Percentiles rank a stretch among this genome's conserved stretches.
Evolutionary conservation across 345 rosid genomes (phyloP).

Genomic region (Salix viminalis): DNA sequence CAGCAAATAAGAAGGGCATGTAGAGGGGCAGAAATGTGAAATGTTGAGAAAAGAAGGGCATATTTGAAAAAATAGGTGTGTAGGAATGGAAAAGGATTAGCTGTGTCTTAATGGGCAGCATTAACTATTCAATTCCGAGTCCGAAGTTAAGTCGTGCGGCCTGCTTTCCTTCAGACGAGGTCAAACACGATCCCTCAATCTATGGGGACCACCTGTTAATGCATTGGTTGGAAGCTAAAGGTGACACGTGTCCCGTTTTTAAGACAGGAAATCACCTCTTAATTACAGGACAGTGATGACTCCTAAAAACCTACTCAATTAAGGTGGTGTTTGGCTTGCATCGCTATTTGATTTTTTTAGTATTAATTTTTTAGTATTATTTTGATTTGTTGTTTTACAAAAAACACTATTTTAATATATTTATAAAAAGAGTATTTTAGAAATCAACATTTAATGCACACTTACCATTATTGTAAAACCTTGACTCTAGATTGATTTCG

Average conservation of each 20-base stretch:
- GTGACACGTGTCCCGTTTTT: constrained; percentile 10
- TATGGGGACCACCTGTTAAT: neutral
- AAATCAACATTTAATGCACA: too few relatives aligned
- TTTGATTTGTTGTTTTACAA: too few relatives aligned
- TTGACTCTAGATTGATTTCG: too few relatives aligned
- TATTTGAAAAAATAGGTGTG: neutral
- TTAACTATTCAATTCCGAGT: neutral
- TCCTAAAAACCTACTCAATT: neutral
- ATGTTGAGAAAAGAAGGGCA: neutral
- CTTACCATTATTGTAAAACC: too few relatives aligned
- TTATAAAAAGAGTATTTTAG: too few relatives aligned
- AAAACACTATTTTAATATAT: too few relatives aligned
- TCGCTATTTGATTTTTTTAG: too few relatives aligned
- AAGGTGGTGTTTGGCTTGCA: too few relatives aligned
- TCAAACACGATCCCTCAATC: neutral
- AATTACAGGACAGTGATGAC: neutral
- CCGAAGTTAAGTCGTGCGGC: neutral
- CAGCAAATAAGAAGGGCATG: neutral
- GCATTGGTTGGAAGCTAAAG: neutral
- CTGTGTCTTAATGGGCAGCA: constrained; percentile 3
- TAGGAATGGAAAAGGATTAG: neutral
- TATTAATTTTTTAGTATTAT: too few relatives aligned
- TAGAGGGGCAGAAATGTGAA: neutral
- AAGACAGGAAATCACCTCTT: neutral
- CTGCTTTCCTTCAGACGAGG: neutral